A percentile compares a stretch with the other conserved stretches of the same genome.
phyloP scores from a whole-genome alignment of 2,329 filamentous ascomycete species.

The Thelonectria discophora region DNA sequence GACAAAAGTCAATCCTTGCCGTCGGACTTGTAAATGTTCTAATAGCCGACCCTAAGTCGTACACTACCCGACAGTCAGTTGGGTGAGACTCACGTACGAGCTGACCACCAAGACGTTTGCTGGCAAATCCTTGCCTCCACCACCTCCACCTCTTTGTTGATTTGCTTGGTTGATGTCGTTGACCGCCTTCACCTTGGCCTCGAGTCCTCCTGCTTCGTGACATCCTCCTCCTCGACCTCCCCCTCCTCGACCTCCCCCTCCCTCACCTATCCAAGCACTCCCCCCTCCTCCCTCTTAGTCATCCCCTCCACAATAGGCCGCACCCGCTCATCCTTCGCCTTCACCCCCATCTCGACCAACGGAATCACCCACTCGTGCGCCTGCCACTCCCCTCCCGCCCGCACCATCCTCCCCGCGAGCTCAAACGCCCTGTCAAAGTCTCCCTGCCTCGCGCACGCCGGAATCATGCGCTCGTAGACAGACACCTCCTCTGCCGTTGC shows the following conservation, averaged over 20 bases:
- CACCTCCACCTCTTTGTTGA: too few species aligned
- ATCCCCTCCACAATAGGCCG: conserved; percentile 47
- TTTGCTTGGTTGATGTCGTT: too few species aligned
- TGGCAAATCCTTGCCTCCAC: neutral
- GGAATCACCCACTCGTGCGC: conserved; percentile 41
- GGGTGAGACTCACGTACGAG: neutral
- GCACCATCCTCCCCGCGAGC: conserved; percentile 38
- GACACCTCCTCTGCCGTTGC: conserved; percentile 24
- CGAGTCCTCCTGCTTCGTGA: too few species aligned
- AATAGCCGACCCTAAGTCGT: neutral
- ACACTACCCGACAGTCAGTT: neutral
- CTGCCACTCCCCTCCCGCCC: neutral
- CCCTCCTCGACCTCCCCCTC: conserved; percentile 36
- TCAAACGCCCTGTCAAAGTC: conserved; percentile 49
- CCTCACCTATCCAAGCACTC: conserved; percentile 40
- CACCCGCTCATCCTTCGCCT: conserved; percentile 44
- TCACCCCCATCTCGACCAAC: conserved; percentile 41
- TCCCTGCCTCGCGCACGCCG: conserved; percentile 40
- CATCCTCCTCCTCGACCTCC: conserved; percentile 21
- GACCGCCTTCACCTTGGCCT: too few species aligned
- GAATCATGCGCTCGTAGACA: conserved; percentile 42
- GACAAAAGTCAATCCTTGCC: too few species aligned
- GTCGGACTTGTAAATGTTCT: neutral
- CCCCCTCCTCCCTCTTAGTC: conserved; percentile 34
- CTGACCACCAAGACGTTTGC: conserved; percentile 20